phyloP scores from a whole-genome alignment of 2,329 filamentous ascomycete genomes.

The Cytospora chrysosperma region DNA sequence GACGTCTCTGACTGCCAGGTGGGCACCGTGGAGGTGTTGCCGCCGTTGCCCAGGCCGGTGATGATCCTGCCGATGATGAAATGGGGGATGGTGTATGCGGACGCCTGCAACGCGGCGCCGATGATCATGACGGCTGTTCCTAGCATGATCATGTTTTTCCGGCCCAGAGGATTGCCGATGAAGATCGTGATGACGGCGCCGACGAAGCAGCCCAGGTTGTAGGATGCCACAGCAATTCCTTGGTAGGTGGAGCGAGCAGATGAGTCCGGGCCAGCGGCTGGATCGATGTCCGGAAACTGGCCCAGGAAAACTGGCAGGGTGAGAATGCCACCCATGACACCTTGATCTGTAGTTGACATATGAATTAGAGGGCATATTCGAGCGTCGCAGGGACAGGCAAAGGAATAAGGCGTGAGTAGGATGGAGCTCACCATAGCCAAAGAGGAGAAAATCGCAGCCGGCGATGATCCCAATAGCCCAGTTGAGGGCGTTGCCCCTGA shows the following conservation, averaged over 20 bases:
- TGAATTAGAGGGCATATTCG: neutral
- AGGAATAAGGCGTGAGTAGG: slow-evolving; percentile 2
- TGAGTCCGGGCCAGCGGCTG: slow-evolving; percentile 39
- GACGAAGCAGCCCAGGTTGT: slow-evolving; percentile 34
- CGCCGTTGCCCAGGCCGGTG: slow-evolving; percentile 43
- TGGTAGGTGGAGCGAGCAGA: slow-evolving; percentile 49
- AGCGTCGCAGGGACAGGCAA: too few relatives aligned
- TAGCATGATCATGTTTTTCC: slow-evolving; percentile 41
- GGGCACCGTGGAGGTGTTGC: slow-evolving; percentile 48
- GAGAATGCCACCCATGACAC: slow-evolving; percentile 73
- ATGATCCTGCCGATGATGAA: slow-evolving; percentile 46
- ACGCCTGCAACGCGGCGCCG: slow-evolving; percentile 42
- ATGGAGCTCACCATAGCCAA: slow-evolving; percentile 51
- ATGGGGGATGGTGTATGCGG: slow-evolving; percentile 40
- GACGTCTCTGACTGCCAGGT: slow-evolving; percentile 63
- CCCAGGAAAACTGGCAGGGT: slow-evolving; percentile 62
- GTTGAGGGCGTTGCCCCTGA: slow-evolving; percentile 64
- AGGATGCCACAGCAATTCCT: slow-evolving; percentile 38
- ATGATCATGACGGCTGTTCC: slow-evolving; percentile 44
- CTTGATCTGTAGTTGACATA: slow-evolving; percentile 58
- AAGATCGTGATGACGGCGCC: slow-evolving; percentile 33
- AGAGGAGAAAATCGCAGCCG: slow-evolving; percentile 68
- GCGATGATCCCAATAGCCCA: slow-evolving; percentile 69
- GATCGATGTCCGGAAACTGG: slow-evolving; percentile 55
- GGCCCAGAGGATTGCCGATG: slow-evolving; percentile 42